These are phyloP conservation scores for Isoetes taiwanensis DNA, from an alignment of 75 land plant genomes.

Conservation along the genomic window DNA sequence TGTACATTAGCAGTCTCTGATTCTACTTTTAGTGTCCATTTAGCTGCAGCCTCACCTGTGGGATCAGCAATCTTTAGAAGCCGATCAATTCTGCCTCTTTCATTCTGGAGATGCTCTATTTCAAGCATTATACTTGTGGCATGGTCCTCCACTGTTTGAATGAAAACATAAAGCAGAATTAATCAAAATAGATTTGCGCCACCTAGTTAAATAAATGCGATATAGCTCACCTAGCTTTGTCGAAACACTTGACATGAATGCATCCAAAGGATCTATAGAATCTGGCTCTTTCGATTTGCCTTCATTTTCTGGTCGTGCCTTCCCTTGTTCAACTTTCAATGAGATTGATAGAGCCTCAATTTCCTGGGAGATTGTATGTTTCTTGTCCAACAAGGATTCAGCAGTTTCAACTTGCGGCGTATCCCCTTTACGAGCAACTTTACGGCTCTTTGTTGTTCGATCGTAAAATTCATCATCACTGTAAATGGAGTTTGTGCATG, in stretches of 20 bases:
- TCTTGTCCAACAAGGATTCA: conserved; percentile 75
- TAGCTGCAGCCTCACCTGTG: conserved; percentile 63
- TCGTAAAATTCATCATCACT: conserved; percentile 98
- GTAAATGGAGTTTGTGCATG: not conserved
- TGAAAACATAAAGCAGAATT: not conserved
- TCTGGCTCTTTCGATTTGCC: conserved; percentile 17
- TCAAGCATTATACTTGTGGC: conserved; percentile 35
- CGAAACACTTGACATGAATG: conserved; percentile 76
- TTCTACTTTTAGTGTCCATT: conserved; percentile 19
- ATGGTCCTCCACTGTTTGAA: conserved; percentile 47
- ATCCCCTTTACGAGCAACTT: conserved; percentile 21
- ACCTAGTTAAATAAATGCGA: not conserved
- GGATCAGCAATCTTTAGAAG: conserved; percentile 90
- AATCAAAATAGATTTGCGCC: not conserved
- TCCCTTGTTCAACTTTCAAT: conserved; percentile 34
- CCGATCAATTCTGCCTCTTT: conserved; percentile 50
- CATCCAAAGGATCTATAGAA: conserved; percentile 72
- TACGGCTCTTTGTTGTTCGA: conserved; percentile 44
- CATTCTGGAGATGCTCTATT: conserved; percentile 43
- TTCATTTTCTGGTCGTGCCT: conserved; percentile 6
- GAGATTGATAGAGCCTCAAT: conserved; percentile 22
- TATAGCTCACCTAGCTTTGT: conserved; percentile 54
- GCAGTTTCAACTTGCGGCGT: conserved; percentile 65
- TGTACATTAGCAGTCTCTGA: no score
- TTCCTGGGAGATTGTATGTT: conserved; percentile 44